Conservation (phyloP, 306 rosid species). For the Senna siamea region DNA sequence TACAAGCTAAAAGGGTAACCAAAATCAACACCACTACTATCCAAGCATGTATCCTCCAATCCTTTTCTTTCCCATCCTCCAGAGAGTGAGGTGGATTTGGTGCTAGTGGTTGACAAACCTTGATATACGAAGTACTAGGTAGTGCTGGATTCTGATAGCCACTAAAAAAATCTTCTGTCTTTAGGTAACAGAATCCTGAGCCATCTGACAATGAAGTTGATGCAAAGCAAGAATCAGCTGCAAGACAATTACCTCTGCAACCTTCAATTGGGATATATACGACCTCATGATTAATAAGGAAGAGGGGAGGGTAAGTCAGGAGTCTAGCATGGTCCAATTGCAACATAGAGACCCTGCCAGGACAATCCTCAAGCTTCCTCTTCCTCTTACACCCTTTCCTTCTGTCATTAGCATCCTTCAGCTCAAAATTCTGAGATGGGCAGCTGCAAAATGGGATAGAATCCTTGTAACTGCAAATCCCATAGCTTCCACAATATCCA, state of each 20-base stretch:
- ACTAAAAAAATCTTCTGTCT: slow-evolving; percentile 32
- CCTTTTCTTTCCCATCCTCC: slow-evolving; percentile 23
- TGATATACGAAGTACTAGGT: slow-evolving; percentile 49
- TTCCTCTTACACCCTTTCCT: slow-evolving; percentile 58
- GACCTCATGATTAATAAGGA: no score
- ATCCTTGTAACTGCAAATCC: slow-evolving; percentile 60
- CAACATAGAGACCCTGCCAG: slow-evolving; percentile 42
- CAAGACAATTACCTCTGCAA: slow-evolving; percentile 44
- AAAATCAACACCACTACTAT: slow-evolving; percentile 49
- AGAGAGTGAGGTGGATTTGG: slow-evolving; percentile 41
- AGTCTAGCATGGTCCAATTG: slow-evolving; percentile 44
- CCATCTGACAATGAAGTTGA: slow-evolving; percentile 53
- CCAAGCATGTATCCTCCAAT: slow-evolving; percentile 45
- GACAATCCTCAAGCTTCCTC: slow-evolving; percentile 42
- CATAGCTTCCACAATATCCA: slow-evolving; percentile 62
- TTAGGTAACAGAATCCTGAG: slow-evolving; percentile 43
- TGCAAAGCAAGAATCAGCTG: slow-evolving; percentile 37
- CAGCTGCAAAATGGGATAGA: slow-evolving; percentile 49
- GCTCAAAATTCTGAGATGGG: slow-evolving; percentile 59
- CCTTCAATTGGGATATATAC: not conserved
- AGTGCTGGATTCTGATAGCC: slow-evolving; percentile 42
- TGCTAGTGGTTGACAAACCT: slow-evolving; percentile 44
- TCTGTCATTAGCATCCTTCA: slow-evolving; percentile 50
- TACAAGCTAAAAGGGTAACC: slow-evolving; percentile 54
- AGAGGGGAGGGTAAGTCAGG: slow-evolving; percentile 49